Evolutionary conservation across 176 grass and related monocot species (phyloP).

Genomic region (Oropetium thomaeum): DNA sequence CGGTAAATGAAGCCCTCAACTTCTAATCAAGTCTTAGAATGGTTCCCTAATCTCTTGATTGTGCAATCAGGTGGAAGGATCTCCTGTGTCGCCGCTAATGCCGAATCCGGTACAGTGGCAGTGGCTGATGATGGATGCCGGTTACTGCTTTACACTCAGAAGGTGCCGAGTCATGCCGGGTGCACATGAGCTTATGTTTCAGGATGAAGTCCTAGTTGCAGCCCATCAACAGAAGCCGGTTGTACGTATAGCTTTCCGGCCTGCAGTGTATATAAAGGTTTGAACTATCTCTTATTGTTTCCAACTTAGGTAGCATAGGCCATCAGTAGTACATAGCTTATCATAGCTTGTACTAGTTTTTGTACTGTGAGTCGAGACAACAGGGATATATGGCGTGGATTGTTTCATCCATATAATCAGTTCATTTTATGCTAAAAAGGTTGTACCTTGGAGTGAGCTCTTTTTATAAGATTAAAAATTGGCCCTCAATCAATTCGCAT

Average conservation of each 20-base stretch:
- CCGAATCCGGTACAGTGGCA: conserved; percentile 48
- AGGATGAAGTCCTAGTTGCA: background rate
- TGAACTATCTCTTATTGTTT: no score
- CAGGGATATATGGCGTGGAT: no score
- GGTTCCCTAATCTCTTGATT: background rate
- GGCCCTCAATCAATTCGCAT: no score
- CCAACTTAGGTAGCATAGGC: no score
- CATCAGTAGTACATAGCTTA: no score
- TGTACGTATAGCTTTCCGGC: background rate
- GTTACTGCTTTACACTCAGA: conserved; percentile 41
- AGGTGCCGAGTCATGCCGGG: background rate
- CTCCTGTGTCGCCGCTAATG: conserved; percentile 41
- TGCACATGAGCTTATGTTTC: background rate
- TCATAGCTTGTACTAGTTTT: no score
- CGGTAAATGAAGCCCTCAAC: background rate
- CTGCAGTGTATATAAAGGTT: no score
- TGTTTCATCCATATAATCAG: no score
- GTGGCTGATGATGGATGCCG: conserved; percentile 50
- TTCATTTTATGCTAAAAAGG: no score
- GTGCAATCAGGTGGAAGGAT: conserved; percentile 37
- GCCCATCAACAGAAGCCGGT: background rate
- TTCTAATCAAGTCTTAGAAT: background rate
- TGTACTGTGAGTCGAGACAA: no score
- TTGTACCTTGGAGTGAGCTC: no score
- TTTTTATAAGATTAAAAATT: no score